These are phyloP conservation scores for Lactifluus hygrophoroides DNA, from an alignment of 768 basidiomycete genomes.

Conservation along the genomic window DNA sequence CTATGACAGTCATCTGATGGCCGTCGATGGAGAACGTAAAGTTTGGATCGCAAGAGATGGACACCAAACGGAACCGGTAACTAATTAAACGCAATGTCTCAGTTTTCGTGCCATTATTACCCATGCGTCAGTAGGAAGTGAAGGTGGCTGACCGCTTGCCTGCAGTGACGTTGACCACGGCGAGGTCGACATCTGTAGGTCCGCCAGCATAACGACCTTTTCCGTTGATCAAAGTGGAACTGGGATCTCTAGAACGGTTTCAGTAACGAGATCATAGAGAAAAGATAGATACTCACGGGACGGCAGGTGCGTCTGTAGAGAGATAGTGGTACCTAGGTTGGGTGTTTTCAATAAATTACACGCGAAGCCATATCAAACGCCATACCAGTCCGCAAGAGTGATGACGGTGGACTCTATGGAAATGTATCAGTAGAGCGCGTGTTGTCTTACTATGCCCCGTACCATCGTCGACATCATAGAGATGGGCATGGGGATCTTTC, in stretches of 20 bases:
- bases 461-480: conserved; percentile 27
- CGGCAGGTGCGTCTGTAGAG: conserved; percentile 1
- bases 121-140: background rate
- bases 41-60: conserved; percentile 18
- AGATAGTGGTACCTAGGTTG: conserved; percentile 15
- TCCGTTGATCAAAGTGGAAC: conserved; percentile 21
- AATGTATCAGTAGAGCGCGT: background rate
- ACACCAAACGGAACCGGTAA: conserved; percentile 17
- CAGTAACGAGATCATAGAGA: background rate
- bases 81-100: background rate
- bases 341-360: background rate
- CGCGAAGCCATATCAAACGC: background rate
- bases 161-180: conserved; percentile 16
- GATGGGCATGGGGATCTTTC: conserved; percentile 21
- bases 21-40: conserved; percentile 20
- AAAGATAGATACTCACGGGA: background rate
- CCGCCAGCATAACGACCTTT: conserved; percentile 18
- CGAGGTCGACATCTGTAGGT: conserved; percentile 3
- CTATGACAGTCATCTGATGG: conserved; percentile 20
- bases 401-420: conserved; percentile 23
- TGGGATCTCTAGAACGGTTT: background rate
- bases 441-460: background rate
- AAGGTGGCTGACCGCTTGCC: conserved; percentile 16
- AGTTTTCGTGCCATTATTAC: background rate
- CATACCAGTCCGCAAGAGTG: conserved; percentile 25